A percentile compares a stretch with the other conserved stretches of the same genome.
Evolutionary conservation across 495 filamentous ascomycete genomes (phyloP).

Genomic region (Tricharina praecox): DNA sequence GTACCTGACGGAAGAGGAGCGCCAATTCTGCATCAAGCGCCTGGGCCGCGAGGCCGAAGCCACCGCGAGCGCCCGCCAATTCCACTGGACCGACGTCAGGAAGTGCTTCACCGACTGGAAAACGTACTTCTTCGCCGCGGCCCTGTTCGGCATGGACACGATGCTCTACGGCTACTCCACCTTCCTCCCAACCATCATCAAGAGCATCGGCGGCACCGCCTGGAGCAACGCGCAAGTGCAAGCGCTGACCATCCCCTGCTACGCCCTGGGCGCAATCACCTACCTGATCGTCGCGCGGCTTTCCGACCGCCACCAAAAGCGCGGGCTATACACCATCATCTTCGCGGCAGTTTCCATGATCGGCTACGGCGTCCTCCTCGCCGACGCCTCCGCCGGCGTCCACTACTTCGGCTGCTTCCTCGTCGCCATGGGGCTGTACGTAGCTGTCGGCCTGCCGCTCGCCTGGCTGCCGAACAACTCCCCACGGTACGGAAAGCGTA

Average conservation of each 20-base stretch:
- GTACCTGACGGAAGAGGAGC: conserved; percentile 47
- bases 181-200: conserved; percentile 65
- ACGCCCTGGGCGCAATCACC: conserved; percentile 46
- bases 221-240: conserved; percentile 49
- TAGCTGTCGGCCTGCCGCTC: conserved; percentile 50
- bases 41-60: conserved; percentile 38
- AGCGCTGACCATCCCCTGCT: conserved; percentile 64
- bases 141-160: conserved; percentile 50
- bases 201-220: conserved; percentile 36
- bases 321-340: conserved; percentile 42
- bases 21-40: conserved; percentile 32
- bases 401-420: conserved; percentile 59
- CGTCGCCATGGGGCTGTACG: conserved; percentile 54
- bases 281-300: conserved; percentile 46
- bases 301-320: conserved; percentile 43
- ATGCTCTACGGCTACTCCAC: conserved; percentile 65
- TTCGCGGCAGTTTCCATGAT: conserved; percentile 44
- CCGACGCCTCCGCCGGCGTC: conserved; percentile 40
- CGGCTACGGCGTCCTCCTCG: conserved; percentile 51
- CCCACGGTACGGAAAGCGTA: conserved; percentile 56
- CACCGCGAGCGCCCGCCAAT: conserved; percentile 43
- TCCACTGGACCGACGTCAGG: conserved; percentile 36
- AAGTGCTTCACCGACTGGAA: conserved; percentile 44
- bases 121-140: conserved; percentile 42
- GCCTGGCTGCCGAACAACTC: conserved; percentile 44